These are phyloP conservation scores for Fusarium austroafricanum DNA, from an alignment of 2,329 filamentous ascomycete genomes.

Conservation along the genomic window DNA sequence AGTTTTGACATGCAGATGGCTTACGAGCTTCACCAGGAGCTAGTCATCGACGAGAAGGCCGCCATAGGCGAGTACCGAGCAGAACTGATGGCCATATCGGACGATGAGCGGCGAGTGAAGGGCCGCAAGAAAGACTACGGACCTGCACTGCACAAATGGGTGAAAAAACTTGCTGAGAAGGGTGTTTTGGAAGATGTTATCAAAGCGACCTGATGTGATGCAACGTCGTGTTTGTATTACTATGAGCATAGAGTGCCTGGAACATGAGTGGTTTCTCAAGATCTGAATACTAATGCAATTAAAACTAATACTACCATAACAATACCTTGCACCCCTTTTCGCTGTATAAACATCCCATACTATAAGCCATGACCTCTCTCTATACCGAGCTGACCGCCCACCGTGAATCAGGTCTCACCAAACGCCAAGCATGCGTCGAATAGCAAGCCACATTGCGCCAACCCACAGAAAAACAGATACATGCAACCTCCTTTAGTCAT, in stretches of 20 bases:
- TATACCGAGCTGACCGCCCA: neutral
- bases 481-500: slow-evolving; percentile 68
- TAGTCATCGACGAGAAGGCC: slow-evolving; percentile 56
- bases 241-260: neutral
- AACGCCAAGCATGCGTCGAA: slow-evolving; percentile 14
- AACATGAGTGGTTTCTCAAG: neutral
- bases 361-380: neutral
- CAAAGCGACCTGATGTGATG: slow-evolving; percentile 32
- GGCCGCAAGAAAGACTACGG: slow-evolving; percentile 75
- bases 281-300: slow-evolving; percentile 6
- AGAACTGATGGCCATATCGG: slow-evolving; percentile 59
- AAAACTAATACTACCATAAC: slow-evolving; percentile 9
- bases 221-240: neutral
- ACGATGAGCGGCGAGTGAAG: slow-evolving; percentile 64
- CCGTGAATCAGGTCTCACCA: neutral
- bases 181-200: slow-evolving; percentile 64
- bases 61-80: slow-evolving; percentile 60
- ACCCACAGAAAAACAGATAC: neutral
- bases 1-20: slow-evolving; percentile 42
- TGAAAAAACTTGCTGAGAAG: slow-evolving; percentile 75
- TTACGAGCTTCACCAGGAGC: slow-evolving; percentile 52
- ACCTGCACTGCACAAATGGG: slow-evolving; percentile 75
- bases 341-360: slow-evolving; percentile 11
- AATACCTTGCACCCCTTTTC: neutral
- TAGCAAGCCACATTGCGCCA: neutral